phyloP scores from a whole-genome alignment of 306 rosid species.

The Citrullus colocynthis region DNA sequence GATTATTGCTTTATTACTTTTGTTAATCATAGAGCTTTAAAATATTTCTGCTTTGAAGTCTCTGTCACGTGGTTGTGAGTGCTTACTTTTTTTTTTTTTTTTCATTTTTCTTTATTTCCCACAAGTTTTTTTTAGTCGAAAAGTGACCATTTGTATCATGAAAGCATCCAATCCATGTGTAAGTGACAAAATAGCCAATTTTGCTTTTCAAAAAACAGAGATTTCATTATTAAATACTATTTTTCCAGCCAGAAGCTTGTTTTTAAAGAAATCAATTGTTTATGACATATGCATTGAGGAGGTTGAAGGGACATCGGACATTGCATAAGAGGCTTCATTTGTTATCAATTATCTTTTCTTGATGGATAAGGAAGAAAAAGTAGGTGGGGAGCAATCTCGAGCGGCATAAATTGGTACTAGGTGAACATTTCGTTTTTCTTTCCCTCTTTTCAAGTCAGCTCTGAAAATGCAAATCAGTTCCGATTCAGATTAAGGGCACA shows the following conservation, averaged over 20 bases:
- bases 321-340: background rate
- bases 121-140: background rate
- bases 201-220: background rate
- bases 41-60: slow-evolving; percentile 17
- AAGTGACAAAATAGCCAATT: background rate
- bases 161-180: slow-evolving; percentile 9
- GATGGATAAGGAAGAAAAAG: slow-evolving; percentile 1
- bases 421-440: background rate
- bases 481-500: background rate
- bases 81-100: background rate
- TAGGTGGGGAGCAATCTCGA: background rate
- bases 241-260: slow-evolving; percentile 3
- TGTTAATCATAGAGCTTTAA: slow-evolving; percentile 4
- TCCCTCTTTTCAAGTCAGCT: background rate
- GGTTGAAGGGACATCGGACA: background rate
- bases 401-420: background rate
- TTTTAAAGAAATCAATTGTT: slow-evolving; percentile 1
- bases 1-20: slow-evolving; percentile 5
- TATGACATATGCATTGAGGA: background rate
- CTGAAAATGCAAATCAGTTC: background rate
- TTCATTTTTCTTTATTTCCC: background rate
- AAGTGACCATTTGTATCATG: slow-evolving; percentile 5
- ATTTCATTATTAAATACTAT: background rate
- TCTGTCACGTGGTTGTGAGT: slow-evolving; percentile 36
- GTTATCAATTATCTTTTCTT: background rate